Conservation (phyloP, 768 basidiomycete genomes). For the Phaeotremella skinneri region DNA sequence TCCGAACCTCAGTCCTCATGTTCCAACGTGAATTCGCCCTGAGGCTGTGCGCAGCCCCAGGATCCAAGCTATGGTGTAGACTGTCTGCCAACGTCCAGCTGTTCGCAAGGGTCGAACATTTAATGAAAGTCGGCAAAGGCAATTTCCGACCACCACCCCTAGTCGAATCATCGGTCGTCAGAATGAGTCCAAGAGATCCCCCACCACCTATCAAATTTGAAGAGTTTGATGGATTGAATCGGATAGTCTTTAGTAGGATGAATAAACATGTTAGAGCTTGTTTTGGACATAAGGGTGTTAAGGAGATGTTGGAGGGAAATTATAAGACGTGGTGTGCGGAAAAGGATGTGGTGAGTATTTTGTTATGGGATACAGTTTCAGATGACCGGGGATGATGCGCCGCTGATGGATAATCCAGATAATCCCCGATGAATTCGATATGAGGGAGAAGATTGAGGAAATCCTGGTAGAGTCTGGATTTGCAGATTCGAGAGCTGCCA, state of each 20-base stretch:
- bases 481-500: constrained; percentile 76
- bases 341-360: constrained; percentile 55
- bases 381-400: background rate
- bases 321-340: constrained; percentile 88
- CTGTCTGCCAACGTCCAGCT: constrained; percentile 95
- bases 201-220: constrained; percentile 94
- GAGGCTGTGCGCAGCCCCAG: constrained; percentile 80
- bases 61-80: constrained; percentile 83
- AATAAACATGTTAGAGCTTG: constrained; percentile 88
- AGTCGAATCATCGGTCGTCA: constrained; percentile 89
- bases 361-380: background rate
- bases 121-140: constrained; percentile 94
- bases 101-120: constrained; percentile 91
- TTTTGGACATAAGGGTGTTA: constrained; percentile 85
- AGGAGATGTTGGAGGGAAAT: constrained; percentile 91
- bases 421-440: constrained; percentile 66
- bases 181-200: constrained; percentile 86
- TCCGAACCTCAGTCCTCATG: constrained; percentile 95
- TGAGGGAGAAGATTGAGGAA: constrained; percentile 67
- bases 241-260: constrained; percentile 82
- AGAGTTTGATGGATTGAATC: constrained; percentile 92
- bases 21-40: constrained; percentile 98
- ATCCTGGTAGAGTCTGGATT: constrained; percentile 70
- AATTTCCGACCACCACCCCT: constrained; percentile 94
- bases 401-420: no score